Evolutionary conservation across 2,329 filamentous ascomycete genomes (phyloP).

Genomic region (Leptographium flavum): DNA sequence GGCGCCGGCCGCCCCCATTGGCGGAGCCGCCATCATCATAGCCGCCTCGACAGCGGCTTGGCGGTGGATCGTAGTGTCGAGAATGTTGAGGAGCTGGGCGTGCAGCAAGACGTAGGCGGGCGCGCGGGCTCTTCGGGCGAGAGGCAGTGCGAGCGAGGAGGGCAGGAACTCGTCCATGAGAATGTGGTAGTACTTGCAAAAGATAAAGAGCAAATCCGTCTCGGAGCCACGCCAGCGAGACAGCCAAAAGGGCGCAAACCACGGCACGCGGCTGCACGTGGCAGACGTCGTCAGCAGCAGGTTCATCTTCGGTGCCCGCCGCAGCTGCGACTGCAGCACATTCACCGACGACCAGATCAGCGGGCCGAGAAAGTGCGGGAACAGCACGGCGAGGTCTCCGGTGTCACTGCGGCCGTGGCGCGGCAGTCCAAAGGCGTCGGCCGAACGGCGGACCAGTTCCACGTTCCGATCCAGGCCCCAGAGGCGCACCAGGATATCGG

Average conservation of each 20-base stretch:
- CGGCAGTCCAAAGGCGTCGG: conserved; percentile 53
- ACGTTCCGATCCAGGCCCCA: conserved; percentile 52
- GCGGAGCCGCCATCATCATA: conserved; percentile 19
- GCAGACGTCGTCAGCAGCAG: conserved; percentile 30
- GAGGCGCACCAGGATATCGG: conserved; percentile 67
- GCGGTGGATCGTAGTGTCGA: conserved; percentile 75
- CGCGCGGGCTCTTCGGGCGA: conserved; percentile 44
- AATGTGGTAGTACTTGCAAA: conserved; percentile 76
- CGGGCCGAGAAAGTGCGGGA: conserved; percentile 50
- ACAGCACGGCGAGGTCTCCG: conserved; percentile 51
- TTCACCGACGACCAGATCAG: conserved; percentile 41
- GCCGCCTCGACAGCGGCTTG: conserved; percentile 40
- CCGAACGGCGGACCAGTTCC: conserved; percentile 54
- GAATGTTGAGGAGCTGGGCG: conserved; percentile 61
- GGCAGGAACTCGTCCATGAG: conserved; percentile 62
- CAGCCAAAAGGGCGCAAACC: conserved; percentile 67
- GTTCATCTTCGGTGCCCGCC: conserved; percentile 38
- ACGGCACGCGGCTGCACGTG: conserved; percentile 44
- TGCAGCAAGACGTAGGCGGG: conserved; percentile 72
- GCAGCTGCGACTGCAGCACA: conserved; percentile 40
- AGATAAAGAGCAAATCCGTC: conserved; percentile 83
- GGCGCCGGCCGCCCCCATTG: conserved; percentile 9
- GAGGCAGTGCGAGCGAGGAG: conserved; percentile 26
- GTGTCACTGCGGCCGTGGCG: conserved; percentile 40
- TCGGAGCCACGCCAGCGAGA: conserved; percentile 77